Percentiles rank a stretch among this genome's conserved stretches.
Evolutionary conservation across 371 early-diverging fungal genomes (phyloP).

Genomic region (Mortierella sp.): DNA sequence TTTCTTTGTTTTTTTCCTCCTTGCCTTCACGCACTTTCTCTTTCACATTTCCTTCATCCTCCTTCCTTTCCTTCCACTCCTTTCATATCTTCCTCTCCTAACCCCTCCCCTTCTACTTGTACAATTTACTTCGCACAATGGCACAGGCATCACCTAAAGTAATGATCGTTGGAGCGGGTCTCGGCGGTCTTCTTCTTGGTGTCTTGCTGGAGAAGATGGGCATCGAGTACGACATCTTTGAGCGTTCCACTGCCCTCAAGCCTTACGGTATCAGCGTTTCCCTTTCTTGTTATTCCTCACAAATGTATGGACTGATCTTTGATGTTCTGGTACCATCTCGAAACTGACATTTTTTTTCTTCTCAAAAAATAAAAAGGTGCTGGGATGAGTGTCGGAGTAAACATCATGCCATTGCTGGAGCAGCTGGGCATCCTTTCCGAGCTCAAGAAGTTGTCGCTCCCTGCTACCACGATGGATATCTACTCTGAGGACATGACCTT

Average conservation of each 20-base stretch:
- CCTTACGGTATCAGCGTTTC: constrained; percentile 18
- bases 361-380: constrained; percentile 18
- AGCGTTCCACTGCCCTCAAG: constrained; percentile 17
- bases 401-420: constrained; percentile 28
- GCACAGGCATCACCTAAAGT: constrained; percentile 18
- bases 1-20: neutral
- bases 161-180: constrained; percentile 39
- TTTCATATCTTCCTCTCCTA: neutral
- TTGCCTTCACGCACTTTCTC: neutral
- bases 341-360: neutral
- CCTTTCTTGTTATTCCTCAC: neutral
- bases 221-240: constrained; percentile 27
- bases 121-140: constrained; percentile 3
- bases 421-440: constrained; percentile 27
- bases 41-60: too few relatives aligned
- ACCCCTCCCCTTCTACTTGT: too few relatives aligned
- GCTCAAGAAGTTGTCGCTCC: constrained; percentile 13
- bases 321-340: neutral
- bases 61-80: neutral
- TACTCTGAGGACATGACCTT: constrained; percentile 18
- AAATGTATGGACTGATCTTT: neutral
- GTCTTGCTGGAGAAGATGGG: constrained; percentile 26
- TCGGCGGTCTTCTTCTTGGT: constrained; percentile 34
- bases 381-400: constrained; percentile 18
- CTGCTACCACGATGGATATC: constrained; percentile 13